Conservation (phyloP, 2,329 filamentous ascomycete genomes). For the Raffaelea deltoideospora region DNA sequence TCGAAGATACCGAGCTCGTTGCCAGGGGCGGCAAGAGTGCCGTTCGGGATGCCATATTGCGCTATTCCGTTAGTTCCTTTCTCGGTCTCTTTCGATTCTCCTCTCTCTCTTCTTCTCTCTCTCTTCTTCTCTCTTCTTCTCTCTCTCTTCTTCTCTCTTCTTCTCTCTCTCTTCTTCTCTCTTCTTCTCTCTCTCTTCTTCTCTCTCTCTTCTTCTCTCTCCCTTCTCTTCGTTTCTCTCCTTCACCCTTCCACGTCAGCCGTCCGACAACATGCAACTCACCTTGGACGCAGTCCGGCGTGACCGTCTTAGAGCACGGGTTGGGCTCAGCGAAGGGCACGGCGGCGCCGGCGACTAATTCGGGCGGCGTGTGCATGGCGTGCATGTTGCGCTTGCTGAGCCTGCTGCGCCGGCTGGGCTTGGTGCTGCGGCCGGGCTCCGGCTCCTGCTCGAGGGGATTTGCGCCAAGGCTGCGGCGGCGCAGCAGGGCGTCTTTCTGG, state of each 20-base stretch:
- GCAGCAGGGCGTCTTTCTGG: no score
- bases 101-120: no score
- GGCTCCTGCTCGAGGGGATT: neutral
- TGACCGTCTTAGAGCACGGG: constrained; percentile 10
- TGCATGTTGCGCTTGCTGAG: neutral
- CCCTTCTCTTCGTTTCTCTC: no score
- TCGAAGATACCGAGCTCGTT: constrained; percentile 15
- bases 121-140: no score
- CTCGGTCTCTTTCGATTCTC: no score
- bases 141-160: no score
- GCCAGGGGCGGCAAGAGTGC: constrained; percentile 7
- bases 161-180: no score
- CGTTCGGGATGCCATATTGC: constrained; percentile 12
- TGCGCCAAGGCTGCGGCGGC: no score
- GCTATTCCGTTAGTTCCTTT: constrained; percentile 1
- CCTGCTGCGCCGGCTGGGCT: neutral
- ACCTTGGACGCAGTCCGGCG: constrained; percentile 8
- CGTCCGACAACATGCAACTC: no score
- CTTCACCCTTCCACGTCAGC: no score
- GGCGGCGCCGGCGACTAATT: neutral
- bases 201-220: no score
- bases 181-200: no score
- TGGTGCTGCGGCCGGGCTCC: neutral
- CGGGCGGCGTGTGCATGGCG: constrained; percentile 1
- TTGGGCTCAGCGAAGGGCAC: constrained; percentile 7